phyloP scores from a whole-genome alignment of 495 filamentous ascomycete species.

The Penicillium canariense region DNA sequence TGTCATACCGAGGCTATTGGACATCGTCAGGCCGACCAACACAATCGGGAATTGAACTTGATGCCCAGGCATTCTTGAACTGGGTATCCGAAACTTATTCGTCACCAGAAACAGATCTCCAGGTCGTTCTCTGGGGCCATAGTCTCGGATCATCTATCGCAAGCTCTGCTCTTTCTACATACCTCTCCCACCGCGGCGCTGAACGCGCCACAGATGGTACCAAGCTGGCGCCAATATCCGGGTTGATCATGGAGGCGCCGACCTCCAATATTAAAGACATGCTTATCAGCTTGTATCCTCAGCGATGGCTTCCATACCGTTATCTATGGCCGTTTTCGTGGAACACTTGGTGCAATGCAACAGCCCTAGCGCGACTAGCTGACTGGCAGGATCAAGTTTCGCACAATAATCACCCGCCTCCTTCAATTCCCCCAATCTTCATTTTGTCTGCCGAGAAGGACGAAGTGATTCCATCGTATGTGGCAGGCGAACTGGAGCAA shows the following conservation, averaged over 20 bases:
- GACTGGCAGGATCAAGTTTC: slow-evolving; percentile 11
- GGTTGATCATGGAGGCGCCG: slow-evolving; percentile 72
- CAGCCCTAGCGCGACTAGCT: slow-evolving; percentile 36
- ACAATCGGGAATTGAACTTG: slow-evolving; percentile 62
- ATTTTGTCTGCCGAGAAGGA: slow-evolving; percentile 64
- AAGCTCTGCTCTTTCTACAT: slow-evolving; percentile 50
- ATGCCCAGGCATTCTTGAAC: slow-evolving; percentile 59
- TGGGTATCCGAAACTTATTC: slow-evolving; percentile 46
- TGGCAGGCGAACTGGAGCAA: slow-evolving; percentile 48
- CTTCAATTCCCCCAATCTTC: slow-evolving; percentile 41
- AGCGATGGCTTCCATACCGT: slow-evolving; percentile 78
- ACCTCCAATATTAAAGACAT: slow-evolving; percentile 71
- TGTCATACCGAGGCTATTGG: slow-evolving; percentile 81
- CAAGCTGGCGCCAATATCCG: slow-evolving; percentile 34
- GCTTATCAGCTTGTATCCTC: slow-evolving; percentile 72
- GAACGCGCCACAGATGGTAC: not conserved
- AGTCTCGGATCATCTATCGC: slow-evolving; percentile 65
- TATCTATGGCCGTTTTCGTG: slow-evolving; percentile 56
- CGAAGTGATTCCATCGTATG: slow-evolving; percentile 63
- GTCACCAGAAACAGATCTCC: slow-evolving; percentile 28
- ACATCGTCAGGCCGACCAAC: slow-evolving; percentile 67
- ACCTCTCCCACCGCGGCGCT: slow-evolving; percentile 23
- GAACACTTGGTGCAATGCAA: slow-evolving; percentile 51
- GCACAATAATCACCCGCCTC: not conserved
- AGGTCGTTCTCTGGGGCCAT: slow-evolving; percentile 76